These are phyloP conservation scores for Curvularia sp. DNA, from an alignment of 2,329 filamentous ascomycete genomes.

Conservation along the genomic window DNA sequence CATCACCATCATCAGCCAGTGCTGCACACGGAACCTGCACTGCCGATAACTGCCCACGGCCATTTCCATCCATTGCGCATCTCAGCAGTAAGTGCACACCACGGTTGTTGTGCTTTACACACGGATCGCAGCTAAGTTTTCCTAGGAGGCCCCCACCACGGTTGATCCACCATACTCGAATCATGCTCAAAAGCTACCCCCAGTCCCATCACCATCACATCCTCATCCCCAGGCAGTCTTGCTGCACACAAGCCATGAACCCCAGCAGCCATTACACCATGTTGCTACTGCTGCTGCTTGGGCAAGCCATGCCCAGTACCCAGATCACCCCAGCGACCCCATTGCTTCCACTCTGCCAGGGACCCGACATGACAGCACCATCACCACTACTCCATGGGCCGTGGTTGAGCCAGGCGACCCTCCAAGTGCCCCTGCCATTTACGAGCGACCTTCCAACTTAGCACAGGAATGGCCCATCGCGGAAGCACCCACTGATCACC, in stretches of 20 bases:
- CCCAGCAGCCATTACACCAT: constrained; percentile 28
- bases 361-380: constrained; percentile 21
- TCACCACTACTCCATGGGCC: constrained; percentile 28
- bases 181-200: constrained; percentile 29
- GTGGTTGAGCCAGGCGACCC: constrained; percentile 16
- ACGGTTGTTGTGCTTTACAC: constrained; percentile 16
- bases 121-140: constrained; percentile 30
- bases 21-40: constrained; percentile 4
- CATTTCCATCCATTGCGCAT: constrained; percentile 29
- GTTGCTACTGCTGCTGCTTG: constrained; percentile 31
- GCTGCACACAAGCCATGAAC: constrained; percentile 21
- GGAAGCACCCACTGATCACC: constrained; percentile 22
- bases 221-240: constrained; percentile 25
- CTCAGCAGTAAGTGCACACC: constrained; percentile 32
- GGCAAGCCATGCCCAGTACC: constrained; percentile 26
- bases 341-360: constrained; percentile 20
- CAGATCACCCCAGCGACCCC: constrained; percentile 23
- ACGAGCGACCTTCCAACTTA: constrained; percentile 25
- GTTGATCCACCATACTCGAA: constrained; percentile 35
- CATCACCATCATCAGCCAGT: constrained; percentile 19
- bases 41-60: constrained; percentile 21
- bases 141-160: constrained; percentile 31
- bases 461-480: constrained; percentile 31
- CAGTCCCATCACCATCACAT: constrained; percentile 33
- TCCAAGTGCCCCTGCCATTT: constrained; percentile 21